These are phyloP conservation scores for Fusarium sp. DNA, from an alignment of 2,329 filamentous ascomycete genomes.

Conservation along the genomic window DNA sequence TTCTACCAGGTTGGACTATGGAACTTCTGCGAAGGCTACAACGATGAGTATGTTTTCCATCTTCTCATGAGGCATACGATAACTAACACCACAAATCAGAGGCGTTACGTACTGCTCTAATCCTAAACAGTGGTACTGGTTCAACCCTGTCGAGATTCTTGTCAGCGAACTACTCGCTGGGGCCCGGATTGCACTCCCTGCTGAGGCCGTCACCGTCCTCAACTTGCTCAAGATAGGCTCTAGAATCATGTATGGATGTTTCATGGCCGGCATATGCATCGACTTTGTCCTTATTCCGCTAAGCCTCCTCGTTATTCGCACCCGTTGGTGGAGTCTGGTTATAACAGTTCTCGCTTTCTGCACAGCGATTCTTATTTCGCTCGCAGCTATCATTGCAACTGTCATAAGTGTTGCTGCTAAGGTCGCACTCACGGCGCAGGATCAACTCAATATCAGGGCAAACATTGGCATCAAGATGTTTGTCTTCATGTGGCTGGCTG, in stretches of 20 bases:
- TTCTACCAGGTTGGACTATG: constrained; percentile 95
- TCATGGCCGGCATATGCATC: constrained; percentile 77
- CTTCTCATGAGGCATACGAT: background rate
- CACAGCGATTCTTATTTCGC: constrained; percentile 73
- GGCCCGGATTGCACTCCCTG: constrained; percentile 84
- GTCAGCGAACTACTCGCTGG: constrained; percentile 83
- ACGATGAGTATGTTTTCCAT: constrained; percentile 61
- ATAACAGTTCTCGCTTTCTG: constrained; percentile 76
- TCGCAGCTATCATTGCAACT: constrained; percentile 80
- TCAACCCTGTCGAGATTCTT: constrained; percentile 88
- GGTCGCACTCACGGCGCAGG: constrained; percentile 77
- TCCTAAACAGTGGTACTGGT: constrained; percentile 82
- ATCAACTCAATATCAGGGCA: constrained; percentile 80
- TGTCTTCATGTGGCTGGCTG: constrained; percentile 89
- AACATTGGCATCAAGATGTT: constrained; percentile 80
- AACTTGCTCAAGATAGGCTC: constrained; percentile 79
- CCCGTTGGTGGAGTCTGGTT: constrained; percentile 74
- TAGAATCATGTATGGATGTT: constrained; percentile 90
- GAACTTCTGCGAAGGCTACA: constrained; percentile 91
- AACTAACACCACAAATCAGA: constrained; percentile 58
- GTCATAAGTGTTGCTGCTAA: constrained; percentile 86
- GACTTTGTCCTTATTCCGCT: constrained; percentile 79
- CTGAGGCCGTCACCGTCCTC: constrained; percentile 78
- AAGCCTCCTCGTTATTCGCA: constrained; percentile 65
- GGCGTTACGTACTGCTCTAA: constrained; percentile 82